phyloP scores from a whole-genome alignment of 2,329 filamentous ascomycete species.

The Fusarium chlamydosporum region DNA sequence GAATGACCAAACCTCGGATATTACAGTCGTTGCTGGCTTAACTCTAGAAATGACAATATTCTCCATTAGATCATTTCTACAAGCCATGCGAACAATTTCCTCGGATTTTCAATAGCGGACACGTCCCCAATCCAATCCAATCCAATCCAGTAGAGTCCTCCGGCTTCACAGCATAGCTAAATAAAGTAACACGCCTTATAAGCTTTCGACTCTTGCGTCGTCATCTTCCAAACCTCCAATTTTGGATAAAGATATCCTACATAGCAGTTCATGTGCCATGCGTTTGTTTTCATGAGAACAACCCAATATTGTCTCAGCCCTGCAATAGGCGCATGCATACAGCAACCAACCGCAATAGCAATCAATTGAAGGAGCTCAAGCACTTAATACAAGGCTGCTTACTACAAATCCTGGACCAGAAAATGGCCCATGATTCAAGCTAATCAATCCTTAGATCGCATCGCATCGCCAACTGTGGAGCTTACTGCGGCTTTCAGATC shows the following conservation, averaged over 20 bases:
- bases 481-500: background rate
- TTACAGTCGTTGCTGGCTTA: too few species aligned
- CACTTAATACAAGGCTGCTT: background rate
- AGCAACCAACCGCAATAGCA: background rate
- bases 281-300: background rate
- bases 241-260: background rate
- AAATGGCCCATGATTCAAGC: background rate
- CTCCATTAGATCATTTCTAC: background rate
- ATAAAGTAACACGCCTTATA: background rate
- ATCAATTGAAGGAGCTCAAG: background rate
- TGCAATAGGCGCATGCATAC: background rate
- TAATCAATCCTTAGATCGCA: background rate
- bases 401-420: background rate
- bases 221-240: background rate
- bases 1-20: too few species aligned
- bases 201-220: background rate
- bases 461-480: too few species aligned
- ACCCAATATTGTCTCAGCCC: constrained; percentile 12
- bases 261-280: background rate
- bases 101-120: background rate
- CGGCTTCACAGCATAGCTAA: background rate
- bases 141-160: background rate
- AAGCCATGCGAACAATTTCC: too few species aligned
- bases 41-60: too few species aligned
- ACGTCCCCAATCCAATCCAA: background rate